These are phyloP conservation scores for Crataegus laevigata DNA, from an alignment of 306 rosid species.

Conservation along the genomic window DNA sequence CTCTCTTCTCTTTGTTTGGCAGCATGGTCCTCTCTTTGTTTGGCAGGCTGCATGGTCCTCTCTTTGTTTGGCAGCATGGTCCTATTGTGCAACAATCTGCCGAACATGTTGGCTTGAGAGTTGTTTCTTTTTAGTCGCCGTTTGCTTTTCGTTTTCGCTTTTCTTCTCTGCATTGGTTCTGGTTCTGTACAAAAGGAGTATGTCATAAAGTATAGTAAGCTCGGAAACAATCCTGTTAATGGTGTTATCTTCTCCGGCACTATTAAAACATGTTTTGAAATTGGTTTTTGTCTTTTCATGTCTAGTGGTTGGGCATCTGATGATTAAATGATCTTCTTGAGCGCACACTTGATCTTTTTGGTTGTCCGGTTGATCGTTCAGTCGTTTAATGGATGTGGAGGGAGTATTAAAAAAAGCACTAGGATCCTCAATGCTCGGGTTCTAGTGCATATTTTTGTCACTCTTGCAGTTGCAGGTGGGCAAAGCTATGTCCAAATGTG, in stretches of 20 bases:
- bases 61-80: background rate
- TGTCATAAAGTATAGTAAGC: background rate
- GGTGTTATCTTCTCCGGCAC: too few relatives aligned
- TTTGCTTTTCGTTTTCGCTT: background rate
- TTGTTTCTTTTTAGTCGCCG: background rate
- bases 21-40: background rate
- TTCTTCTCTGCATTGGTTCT: background rate
- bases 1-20: background rate
- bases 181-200: background rate
- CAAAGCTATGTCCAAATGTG: too few relatives aligned
- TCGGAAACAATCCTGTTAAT: background rate
- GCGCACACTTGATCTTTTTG: background rate
- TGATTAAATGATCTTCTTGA: background rate
- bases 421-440: too few relatives aligned
- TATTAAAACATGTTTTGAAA: background rate
- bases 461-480: too few relatives aligned
- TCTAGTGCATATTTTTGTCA: too few relatives aligned
- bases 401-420: too few relatives aligned
- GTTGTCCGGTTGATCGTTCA: background rate
- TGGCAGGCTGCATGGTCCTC: background rate
- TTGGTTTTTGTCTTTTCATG: background rate
- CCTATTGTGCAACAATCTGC: background rate
- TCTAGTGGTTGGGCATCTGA: background rate
- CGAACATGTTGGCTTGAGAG: background rate
- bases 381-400: background rate